Conservation (phyloP, 2,329 filamentous ascomycete species). For the Leptographium procerum region DNA sequence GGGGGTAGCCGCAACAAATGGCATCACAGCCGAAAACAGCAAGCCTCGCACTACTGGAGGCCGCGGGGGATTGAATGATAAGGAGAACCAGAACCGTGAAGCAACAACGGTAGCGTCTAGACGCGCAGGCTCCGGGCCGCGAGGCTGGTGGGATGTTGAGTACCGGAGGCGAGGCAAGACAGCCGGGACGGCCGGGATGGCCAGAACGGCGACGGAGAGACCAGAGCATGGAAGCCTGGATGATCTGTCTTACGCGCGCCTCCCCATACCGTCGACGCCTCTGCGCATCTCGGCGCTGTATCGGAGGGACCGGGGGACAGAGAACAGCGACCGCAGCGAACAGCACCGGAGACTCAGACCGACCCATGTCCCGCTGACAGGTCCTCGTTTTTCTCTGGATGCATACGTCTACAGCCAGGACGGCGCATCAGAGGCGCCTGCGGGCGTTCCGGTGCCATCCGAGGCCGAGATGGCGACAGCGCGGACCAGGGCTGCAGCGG, state of each 20-base stretch:
- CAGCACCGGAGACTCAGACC: not conserved
- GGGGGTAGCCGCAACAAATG: not conserved
- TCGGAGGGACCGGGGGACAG: not conserved
- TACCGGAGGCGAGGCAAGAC: not conserved
- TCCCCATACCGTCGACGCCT: not conserved
- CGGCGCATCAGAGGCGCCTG: slow-evolving; percentile 11
- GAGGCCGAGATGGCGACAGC: slow-evolving; percentile 4
- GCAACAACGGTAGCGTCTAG: not conserved
- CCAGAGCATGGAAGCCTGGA: not conserved
- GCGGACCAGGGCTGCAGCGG: not conserved
- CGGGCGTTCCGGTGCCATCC: slow-evolving; percentile 9
- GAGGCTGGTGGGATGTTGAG: not conserved
- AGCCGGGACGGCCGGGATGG: too few relatives aligned
- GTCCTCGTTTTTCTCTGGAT: slow-evolving; percentile 13
- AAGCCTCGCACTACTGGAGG: not conserved
- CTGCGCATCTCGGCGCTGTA: not conserved
- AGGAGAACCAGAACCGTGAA: not conserved
- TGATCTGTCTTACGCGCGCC: not conserved
- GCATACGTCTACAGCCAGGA: slow-evolving; percentile 17
- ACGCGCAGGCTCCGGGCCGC: not conserved
- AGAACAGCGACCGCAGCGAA: not conserved
- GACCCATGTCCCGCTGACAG: not conserved
- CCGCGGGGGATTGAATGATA: not conserved
- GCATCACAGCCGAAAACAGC: not conserved
- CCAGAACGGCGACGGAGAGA: not conserved